These are phyloP conservation scores for Globisporangium perplexum DNA, from an alignment of 352 stramenopile species.

Conservation along the genomic window DNA sequence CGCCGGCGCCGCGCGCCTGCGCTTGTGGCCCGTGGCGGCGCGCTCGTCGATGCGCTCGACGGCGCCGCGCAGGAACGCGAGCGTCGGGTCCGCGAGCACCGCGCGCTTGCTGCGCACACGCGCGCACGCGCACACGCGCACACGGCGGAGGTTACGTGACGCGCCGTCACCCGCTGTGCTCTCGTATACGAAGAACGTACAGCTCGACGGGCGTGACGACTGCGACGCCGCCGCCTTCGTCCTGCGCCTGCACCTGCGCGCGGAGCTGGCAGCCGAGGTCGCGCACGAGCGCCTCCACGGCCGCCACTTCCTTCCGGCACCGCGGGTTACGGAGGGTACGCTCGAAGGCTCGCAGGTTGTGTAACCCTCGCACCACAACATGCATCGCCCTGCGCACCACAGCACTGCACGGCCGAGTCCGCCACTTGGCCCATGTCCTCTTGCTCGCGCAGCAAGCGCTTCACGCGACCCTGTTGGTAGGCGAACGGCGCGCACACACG, in stretches of 20 bases:
- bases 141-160: neutral
- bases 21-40: conserved; percentile 52
- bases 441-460: conserved; percentile 56
- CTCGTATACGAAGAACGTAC: conserved; percentile 18
- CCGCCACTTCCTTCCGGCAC: conserved; percentile 28
- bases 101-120: conserved; percentile 58
- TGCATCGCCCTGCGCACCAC: conserved; percentile 24
- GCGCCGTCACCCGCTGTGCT: no score
- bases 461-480: conserved; percentile 41
- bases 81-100: conserved; percentile 31
- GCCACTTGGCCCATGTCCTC: conserved; percentile 71
- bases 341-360: no score
- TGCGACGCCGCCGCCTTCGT: neutral
- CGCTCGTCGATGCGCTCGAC: conserved; percentile 53
- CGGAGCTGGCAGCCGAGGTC: conserved; percentile 48
- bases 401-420: conserved; percentile 40
- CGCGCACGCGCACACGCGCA: no score
- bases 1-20: conserved; percentile 19
- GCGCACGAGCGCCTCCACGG: conserved; percentile 52
- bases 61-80: conserved; percentile 51
- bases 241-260: neutral
- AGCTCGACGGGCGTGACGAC: conserved; percentile 55
- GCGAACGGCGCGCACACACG: no score
- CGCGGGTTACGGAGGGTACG: neutral
- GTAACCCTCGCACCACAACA: neutral